Evolutionary conservation across 768 basidiomycete genomes (phyloP), one percentile per base, ranked within the genome.

Genomic region (Chalciporus sphaerocephalus): DNA sequence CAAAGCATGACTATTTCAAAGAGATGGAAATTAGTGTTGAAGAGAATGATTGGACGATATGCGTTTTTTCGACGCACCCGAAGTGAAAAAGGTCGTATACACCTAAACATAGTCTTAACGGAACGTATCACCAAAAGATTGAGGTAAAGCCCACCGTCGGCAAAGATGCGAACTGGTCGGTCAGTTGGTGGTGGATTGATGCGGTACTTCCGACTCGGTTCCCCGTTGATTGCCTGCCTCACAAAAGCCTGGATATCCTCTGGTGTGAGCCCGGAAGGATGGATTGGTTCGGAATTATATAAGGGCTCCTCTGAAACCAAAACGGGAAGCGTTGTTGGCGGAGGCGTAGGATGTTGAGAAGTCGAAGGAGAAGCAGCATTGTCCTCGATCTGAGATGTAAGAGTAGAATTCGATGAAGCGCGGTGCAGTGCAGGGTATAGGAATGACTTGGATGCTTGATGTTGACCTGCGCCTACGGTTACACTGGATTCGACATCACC

Each of bases 1-100:
- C 15, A 98, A 74, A 1, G 94, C 91, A 70, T 98, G 94, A 5
- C 93, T 95, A 61, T 42, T 35, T n/a, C n/a, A 7, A 18, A 16
- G 33, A 36, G 25, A 56, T 48, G 48, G 52, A 38, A 10, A 35
- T 40, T n/a, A n/a, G n/a, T n/a, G n/a, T n/a, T n/a, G n/a, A n/a
- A n/a, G n/a, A n/a, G n/a, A 28, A 37, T 34, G 39, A 8, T 11
- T 20, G 21, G 20, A n/a, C 30, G 17, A 21, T n/a, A 6, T 21
- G 23, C 10, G 53, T 40, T 35, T 23, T 28, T 46, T n/a, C n/a
- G n/a, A 64, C 79, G 53, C 65, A 92, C 90, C 90, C 90, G 65
- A 92, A 97, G 66, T 97, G 95, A 69, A 98, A 95, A 42, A 99
- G 76, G 68, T 99, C 96, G 60, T 97, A 99, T 10, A 97, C 95